These are phyloP conservation scores for Mycena chlorophos DNA, from an alignment of 768 basidiomycete species.

Conservation along the genomic window DNA sequence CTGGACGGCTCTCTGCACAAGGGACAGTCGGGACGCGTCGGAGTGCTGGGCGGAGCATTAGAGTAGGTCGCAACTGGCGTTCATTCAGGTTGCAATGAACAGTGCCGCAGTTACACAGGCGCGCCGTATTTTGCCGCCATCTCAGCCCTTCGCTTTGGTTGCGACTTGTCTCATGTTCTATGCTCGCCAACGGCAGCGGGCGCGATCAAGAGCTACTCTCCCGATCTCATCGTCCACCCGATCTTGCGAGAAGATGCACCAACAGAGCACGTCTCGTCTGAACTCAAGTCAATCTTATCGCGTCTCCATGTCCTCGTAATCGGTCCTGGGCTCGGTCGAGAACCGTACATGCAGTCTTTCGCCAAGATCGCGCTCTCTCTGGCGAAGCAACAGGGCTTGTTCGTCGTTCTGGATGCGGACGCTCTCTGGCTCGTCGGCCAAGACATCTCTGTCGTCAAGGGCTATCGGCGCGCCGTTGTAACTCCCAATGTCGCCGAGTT, in stretches of 20 bases:
- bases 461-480: constrained; percentile 84
- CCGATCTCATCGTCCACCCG: constrained; percentile 96
- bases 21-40: constrained; percentile 68
- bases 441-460: constrained; percentile 70
- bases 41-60: constrained; percentile 88
- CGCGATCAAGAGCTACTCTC: constrained; percentile 96
- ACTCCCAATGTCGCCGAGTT: constrained; percentile 97
- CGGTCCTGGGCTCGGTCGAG: constrained; percentile 92
- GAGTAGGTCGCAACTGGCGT: constrained; percentile 60
- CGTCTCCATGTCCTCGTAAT: constrained; percentile 92
- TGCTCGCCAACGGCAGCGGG: constrained; percentile 90
- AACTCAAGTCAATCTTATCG: constrained; percentile 67
- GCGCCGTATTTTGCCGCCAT: constrained; percentile 96
- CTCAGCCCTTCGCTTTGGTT: constrained; percentile 85
- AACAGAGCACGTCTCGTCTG: constrained; percentile 45
- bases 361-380: constrained; percentile 75
- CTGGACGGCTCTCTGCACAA: constrained; percentile 88
- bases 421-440: constrained; percentile 82
- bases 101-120: constrained; percentile 76
- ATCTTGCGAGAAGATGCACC: constrained; percentile 76
- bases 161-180: constrained; percentile 95
- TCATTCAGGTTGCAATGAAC: background rate
- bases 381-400: constrained; percentile 76
- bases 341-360: constrained; percentile 83
- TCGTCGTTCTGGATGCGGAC: constrained; percentile 93